phyloP scores from a whole-genome alignment of 441 rosid genomes.

The Francoa sonchifolia region DNA sequence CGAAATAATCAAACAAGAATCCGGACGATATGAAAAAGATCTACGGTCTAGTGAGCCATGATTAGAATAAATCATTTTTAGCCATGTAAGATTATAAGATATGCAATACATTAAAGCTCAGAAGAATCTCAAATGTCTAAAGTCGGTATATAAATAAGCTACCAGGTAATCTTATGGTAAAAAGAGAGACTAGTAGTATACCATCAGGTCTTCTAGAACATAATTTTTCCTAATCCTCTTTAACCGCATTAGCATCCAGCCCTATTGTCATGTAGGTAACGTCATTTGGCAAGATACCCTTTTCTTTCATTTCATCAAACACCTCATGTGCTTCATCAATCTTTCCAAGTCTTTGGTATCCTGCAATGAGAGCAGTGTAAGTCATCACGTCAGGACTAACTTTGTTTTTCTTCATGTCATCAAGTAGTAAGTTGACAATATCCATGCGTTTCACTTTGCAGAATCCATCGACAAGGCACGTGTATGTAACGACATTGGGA shows the following conservation, averaged over 20 bases:
- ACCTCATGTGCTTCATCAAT: conserved; percentile 19
- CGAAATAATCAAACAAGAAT: too few relatives aligned
- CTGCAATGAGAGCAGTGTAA: conserved; percentile 30
- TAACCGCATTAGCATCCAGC: background rate
- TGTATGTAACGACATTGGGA: conserved; percentile 38
- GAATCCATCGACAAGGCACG: conserved; percentile 40
- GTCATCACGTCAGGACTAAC: conserved; percentile 30
- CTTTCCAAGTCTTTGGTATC: conserved; percentile 23
- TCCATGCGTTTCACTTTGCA: conserved; percentile 33
- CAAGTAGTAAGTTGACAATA: conserved; percentile 21
- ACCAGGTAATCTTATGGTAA: too few relatives aligned
- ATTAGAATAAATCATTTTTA: too few relatives aligned
- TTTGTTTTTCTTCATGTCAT: conserved; percentile 26
- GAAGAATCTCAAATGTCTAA: too few relatives aligned
- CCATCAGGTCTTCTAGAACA: conserved; percentile 12
- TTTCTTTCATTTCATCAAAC: conserved; percentile 33
- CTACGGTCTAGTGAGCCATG: too few relatives aligned
- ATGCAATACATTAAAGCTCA: too few relatives aligned
- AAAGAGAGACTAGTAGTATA: conserved; percentile 6
- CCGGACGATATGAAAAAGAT: too few relatives aligned
- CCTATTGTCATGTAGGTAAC: conserved; percentile 9
- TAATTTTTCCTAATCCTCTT: background rate
- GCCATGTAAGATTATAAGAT: too few relatives aligned
- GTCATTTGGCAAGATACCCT: conserved; percentile 20
- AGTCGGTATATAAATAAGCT: too few relatives aligned